Conservation (phyloP, 2,329 filamentous ascomycete genomes). For the Thermomyces lanuginosus region DNA sequence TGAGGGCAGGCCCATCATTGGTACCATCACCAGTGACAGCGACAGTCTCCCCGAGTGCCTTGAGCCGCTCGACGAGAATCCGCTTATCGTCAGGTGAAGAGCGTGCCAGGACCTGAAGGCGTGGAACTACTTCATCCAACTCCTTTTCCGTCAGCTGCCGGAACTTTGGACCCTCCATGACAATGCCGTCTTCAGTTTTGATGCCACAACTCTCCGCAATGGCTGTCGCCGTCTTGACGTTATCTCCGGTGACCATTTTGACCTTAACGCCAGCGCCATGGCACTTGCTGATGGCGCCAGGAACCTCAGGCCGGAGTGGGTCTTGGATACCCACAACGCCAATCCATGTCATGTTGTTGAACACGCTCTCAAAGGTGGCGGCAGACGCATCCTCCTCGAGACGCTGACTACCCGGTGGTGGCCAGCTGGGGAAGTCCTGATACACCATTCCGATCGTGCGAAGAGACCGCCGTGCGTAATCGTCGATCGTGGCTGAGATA, state of each 20-base stretch:
- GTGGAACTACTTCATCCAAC: constrained; percentile 42
- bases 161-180: constrained; percentile 55
- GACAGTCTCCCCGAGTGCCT: constrained; percentile 46
- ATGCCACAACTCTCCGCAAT: constrained; percentile 63
- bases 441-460: constrained; percentile 62
- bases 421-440: constrained; percentile 54
- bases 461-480: constrained; percentile 41
- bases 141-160: constrained; percentile 43
- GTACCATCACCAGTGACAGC: constrained; percentile 50
- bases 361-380: constrained; percentile 50
- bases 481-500: constrained; percentile 22
- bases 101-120: constrained; percentile 47
- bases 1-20: constrained; percentile 49
- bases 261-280: constrained; percentile 53
- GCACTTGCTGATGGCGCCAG: constrained; percentile 50
- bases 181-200: constrained; percentile 38
- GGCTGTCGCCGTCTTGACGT: constrained; percentile 53
- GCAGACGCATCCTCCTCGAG: constrained; percentile 46
- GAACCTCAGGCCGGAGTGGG: constrained; percentile 51
- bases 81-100: constrained; percentile 53
- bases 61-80: constrained; percentile 45
- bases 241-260: constrained; percentile 58
- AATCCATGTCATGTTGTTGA: constrained; percentile 57
- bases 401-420: constrained; percentile 40
- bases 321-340: constrained; percentile 61